Conservation (phyloP, 169 alveolate species). For the Theileria annulata region DNA sequence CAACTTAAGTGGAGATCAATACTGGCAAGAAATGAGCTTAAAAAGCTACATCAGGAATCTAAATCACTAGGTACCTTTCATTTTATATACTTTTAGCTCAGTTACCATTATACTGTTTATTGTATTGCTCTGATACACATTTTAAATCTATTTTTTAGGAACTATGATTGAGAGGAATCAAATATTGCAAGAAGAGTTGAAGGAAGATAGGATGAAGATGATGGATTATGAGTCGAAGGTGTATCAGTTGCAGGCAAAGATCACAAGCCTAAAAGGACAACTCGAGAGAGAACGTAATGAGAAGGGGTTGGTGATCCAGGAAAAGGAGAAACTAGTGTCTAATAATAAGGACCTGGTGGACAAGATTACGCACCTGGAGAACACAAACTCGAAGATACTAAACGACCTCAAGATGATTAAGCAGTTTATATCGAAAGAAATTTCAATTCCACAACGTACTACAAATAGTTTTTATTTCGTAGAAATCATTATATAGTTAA, state of each 20-base stretch:
- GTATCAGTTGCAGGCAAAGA: slow-evolving; percentile 76
- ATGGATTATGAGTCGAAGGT: slow-evolving; percentile 75
- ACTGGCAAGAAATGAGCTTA: slow-evolving; percentile 77
- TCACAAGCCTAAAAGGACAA: slow-evolving; percentile 53
- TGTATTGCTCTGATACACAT: not conserved
- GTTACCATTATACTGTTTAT: too few relatives aligned
- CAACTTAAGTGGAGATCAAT: slow-evolving; percentile 77
- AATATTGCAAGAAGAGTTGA: slow-evolving; percentile 64
- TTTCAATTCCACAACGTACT: not conserved
- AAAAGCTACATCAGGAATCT: slow-evolving; percentile 79
- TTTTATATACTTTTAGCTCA: too few relatives aligned
- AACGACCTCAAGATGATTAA: slow-evolving; percentile 58
- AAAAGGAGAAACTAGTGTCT: slow-evolving; percentile 24
- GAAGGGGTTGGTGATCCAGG: slow-evolving; percentile 45
- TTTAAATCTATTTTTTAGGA: slow-evolving; percentile 21
- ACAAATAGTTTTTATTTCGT: not conserved
- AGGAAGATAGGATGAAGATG: slow-evolving; percentile 73
- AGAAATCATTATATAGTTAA: not conserved
- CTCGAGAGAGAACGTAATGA: slow-evolving; percentile 66
- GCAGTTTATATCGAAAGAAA: slow-evolving; percentile 63
- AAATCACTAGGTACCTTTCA: slow-evolving; percentile 61
- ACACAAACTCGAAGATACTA: slow-evolving; percentile 45
- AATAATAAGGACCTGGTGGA: slow-evolving; percentile 17
- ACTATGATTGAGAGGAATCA: slow-evolving; percentile 69
- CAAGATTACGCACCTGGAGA: slow-evolving; percentile 37